Conservation (phyloP, 768 basidiomycete genomes). For the Termitomyces sp. region DNA sequence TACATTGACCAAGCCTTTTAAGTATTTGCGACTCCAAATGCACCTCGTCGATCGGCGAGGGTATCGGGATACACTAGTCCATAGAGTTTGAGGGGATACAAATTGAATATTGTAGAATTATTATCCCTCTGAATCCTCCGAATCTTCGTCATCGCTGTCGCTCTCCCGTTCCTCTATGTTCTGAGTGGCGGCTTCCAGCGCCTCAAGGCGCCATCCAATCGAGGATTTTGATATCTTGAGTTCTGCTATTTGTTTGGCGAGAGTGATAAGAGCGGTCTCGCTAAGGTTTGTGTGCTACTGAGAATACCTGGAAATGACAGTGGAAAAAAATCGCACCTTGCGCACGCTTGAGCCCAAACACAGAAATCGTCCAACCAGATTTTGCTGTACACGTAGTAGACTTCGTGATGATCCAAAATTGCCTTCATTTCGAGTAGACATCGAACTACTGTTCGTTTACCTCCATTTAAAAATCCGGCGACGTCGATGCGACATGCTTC, state of each 20-base stretch:
- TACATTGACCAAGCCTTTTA: background rate
- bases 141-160: conserved; percentile 74
- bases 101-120: background rate
- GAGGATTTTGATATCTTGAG: conserved; percentile 46
- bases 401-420: conserved; percentile 78
- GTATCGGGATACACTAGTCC: background rate
- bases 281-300: conserved; percentile 33
- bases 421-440: conserved; percentile 70
- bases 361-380: conserved; percentile 86
- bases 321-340: conserved; percentile 49
- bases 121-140: conserved; percentile 18
- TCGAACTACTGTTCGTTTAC: conserved; percentile 60
- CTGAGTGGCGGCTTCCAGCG: conserved; percentile 56
- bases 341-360: conserved; percentile 70
- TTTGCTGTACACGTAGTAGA: conserved; percentile 86
- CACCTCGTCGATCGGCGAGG: background rate
- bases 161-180: conserved; percentile 33
- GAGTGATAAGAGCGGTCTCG: conserved; percentile 46
- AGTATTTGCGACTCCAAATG: background rate
- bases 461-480: conserved; percentile 52
- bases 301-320: background rate
- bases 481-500: conserved; percentile 67
- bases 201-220: conserved; percentile 71
- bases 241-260: conserved; percentile 41
- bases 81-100: conserved; percentile 1